These are phyloP conservation scores for Sonneratia caseolaris DNA, from an alignment of 345 rosid species.

Conservation along the genomic window DNA sequence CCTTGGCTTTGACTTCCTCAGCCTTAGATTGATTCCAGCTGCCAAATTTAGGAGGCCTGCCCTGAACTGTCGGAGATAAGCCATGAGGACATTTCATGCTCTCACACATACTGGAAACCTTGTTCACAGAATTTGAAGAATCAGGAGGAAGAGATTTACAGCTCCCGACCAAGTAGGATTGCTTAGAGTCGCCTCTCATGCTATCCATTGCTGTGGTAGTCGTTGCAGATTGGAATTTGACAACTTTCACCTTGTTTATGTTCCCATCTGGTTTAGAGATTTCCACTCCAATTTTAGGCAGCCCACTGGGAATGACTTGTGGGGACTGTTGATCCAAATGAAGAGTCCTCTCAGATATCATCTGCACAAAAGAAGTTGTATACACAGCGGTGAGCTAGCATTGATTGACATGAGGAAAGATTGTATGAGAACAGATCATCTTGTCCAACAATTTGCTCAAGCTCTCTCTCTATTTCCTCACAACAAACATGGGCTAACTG, in stretches of 20 bases:
- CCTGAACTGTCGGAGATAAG: conserved; percentile 30
- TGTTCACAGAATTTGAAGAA: conserved; percentile 23
- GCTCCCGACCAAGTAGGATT: conserved; percentile 9
- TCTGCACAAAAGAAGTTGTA: conserved; percentile 35
- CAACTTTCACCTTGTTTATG: conserved; percentile 28
- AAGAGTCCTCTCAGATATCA: conserved; percentile 40
- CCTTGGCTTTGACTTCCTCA: too few species aligned
- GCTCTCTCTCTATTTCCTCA: background rate
- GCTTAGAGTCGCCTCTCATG: conserved; percentile 24
- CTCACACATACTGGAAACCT: conserved; percentile 27
- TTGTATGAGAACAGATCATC: background rate
- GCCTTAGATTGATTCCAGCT: too few species aligned
- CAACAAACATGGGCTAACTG: background rate
- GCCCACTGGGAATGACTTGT: conserved; percentile 23
- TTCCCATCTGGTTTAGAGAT: conserved; percentile 23
- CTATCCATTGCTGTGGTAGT: conserved; percentile 14
- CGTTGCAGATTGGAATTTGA: conserved; percentile 40
- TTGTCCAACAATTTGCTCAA: conserved; percentile 3
- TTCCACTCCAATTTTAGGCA: conserved; percentile 27
- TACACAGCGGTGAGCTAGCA: background rate
- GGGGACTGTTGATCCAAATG: conserved; percentile 28
- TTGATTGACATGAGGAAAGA: background rate
- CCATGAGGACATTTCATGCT: conserved; percentile 22
- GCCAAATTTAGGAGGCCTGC: conserved; percentile 7
- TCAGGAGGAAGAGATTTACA: conserved; percentile 25